These are phyloP conservation scores for Melanomma pulvis-pyrius DNA, from an alignment of 495 filamentous ascomycete species.

Conservation along the genomic window DNA sequence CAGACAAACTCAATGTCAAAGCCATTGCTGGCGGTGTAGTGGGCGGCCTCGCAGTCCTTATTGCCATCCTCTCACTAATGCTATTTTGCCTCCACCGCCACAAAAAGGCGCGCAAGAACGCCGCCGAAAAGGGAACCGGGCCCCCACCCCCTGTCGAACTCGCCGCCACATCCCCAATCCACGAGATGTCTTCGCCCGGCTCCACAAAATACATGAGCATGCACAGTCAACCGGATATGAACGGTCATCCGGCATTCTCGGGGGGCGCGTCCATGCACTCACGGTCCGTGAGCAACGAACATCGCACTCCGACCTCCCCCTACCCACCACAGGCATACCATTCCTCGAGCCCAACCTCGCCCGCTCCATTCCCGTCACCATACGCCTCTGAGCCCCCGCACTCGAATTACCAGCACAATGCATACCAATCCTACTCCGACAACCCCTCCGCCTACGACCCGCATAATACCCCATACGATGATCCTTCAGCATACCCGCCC, in stretches of 20 bases:
- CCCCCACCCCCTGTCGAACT: conserved; percentile 33
- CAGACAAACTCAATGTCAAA: conserved; percentile 31
- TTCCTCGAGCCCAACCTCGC: conserved; percentile 9
- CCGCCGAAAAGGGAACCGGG: neutral
- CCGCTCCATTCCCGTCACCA: conserved; percentile 12
- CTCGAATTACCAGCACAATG: conserved; percentile 3
- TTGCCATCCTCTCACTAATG: conserved; percentile 36
- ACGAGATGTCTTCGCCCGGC: conserved; percentile 27
- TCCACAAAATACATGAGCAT: conserved; percentile 22
- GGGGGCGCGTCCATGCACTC: conserved; percentile 14
- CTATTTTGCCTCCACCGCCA: conserved; percentile 39
- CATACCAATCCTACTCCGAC: conserved; percentile 19
- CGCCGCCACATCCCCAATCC: conserved; percentile 23
- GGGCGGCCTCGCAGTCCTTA: conserved; percentile 38
- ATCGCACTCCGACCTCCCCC: conserved; percentile 9
- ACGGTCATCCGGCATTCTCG: conserved; percentile 10
- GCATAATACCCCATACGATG: neutral
- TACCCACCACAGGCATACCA: conserved; percentile 11
- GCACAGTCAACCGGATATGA: conserved; percentile 18
- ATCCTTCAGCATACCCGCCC: conserved; percentile 10
- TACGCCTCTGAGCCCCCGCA: conserved; percentile 8
- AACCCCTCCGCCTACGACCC: conserved; percentile 6
- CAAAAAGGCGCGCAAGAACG: conserved; percentile 30
- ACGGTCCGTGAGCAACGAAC: conserved; percentile 12
- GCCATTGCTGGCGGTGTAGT: conserved; percentile 44